Evolutionary conservation across 768 basidiomycete genomes (phyloP), one percentile per base, ranked within the genome.

Genomic region (Lactifluus pinguis): DNA sequence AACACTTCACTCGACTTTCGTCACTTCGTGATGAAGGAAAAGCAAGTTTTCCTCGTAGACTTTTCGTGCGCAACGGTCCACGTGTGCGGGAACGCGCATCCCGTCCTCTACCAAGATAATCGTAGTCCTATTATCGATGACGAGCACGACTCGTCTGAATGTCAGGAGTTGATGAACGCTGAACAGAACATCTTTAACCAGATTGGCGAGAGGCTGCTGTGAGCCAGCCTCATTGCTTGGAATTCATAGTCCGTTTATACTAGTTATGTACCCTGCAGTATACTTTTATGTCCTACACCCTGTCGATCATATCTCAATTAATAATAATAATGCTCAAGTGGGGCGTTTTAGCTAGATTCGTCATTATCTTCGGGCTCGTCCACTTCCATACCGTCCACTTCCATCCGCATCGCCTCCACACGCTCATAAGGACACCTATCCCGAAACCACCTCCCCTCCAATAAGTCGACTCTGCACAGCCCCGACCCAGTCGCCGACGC

Each of bases 401-500:
- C 89, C 67, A 76, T 76, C 61, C 89, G 76, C 64, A 90, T 82
- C 9, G 76, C 77, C 63, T 79, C 77, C 25, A 92, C 75, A 49
- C 81, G 77, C 30, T 76, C 77, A 73, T 89, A 92, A 2, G 89
- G 88, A 6, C 84, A 71, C 67, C 76, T 81, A 49, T 82, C 83
- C 53, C 77, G 81, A 45, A 82, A 74, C 84, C 86, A 95, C 60
- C 84, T 74, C n/a, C 93, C 92, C 67, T 79, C 73, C 15, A 95
- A 68, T 68, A 84, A 82, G 66, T 99, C 95, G 10, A 98, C 79
- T 52, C 95, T 76, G 66, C 89, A 93, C 19, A 98, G 73, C 1
- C 95, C 97, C 9, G 87, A 86, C 6, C 84, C 92, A 13, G 88
- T 91, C 0, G 84, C 88, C 17, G 87, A 87, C 2, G 88, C 93